Evolutionary conservation across 257 asterid species (phyloP).

Genomic region (Scutellaria minor): DNA sequence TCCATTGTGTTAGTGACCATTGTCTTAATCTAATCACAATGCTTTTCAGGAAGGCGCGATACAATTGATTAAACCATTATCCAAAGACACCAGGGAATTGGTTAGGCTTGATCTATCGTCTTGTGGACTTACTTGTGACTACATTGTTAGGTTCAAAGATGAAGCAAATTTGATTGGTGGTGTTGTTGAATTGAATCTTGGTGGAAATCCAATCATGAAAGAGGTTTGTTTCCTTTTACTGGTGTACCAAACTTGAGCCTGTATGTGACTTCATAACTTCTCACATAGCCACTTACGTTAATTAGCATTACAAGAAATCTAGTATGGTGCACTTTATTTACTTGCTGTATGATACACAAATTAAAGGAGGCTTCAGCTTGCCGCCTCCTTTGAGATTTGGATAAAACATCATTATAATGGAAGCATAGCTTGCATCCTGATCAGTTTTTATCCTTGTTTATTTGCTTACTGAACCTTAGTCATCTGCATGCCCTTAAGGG

Average conservation of each 20-base stretch:
- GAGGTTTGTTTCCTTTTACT: conserved; percentile 63
- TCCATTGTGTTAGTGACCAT: conserved; percentile 8
- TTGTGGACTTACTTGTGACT: conserved; percentile 63
- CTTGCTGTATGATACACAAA: neutral
- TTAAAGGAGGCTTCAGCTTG: no score
- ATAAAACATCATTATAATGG: neutral
- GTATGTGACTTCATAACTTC: neutral
- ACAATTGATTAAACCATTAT: conserved; percentile 68
- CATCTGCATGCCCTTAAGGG: conserved; percentile 8
- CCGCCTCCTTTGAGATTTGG: neutral
- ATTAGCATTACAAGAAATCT: conserved; percentile 3
- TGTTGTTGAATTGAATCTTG: conserved; percentile 80
- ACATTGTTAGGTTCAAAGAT: conserved; percentile 53
- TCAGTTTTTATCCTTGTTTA: neutral
- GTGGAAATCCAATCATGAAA: conserved; percentile 72
- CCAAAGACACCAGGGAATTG: conserved; percentile 68
- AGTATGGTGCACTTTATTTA: neutral
- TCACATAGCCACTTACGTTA: neutral
- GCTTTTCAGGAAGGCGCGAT: conserved; percentile 76
- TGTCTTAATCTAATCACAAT: conserved; percentile 31
- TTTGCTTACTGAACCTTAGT: conserved; percentile 7
- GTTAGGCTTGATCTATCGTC: conserved; percentile 80
- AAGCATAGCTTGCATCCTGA: no score
- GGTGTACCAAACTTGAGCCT: neutral
- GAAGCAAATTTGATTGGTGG: conserved; percentile 57